A percentile compares a stretch with the other conserved stretches of the same genome.
Conservation (phyloP, 2,329 filamentous ascomycete species). For the Hirsutella minnesotensis region DNA sequence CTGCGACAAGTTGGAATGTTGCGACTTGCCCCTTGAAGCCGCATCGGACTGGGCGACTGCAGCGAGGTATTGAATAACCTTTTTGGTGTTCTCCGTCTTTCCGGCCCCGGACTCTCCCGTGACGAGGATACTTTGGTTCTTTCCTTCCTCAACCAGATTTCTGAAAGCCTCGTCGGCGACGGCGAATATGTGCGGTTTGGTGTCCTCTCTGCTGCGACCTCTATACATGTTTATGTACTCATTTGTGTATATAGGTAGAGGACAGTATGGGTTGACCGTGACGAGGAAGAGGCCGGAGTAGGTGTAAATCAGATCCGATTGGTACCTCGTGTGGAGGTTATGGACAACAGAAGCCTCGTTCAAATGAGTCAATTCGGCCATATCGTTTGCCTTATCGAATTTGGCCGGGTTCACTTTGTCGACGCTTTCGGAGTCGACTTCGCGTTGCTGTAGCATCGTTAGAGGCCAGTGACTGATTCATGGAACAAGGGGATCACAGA, state of each 20-base stretch:
- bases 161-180: constrained; percentile 96
- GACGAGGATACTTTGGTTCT: constrained; percentile 95
- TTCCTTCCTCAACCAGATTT: constrained; percentile 86
- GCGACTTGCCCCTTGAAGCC: constrained; percentile 45
- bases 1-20: constrained; percentile 78
- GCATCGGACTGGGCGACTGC: constrained; percentile 82
- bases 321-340: constrained; percentile 90
- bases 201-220: constrained; percentile 81
- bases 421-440: constrained; percentile 74
- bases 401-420: constrained; percentile 99
- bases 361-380: constrained; percentile 95
- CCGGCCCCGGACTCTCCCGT: constrained; percentile 96
- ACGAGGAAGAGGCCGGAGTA: constrained; percentile 96
- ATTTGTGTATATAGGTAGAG: constrained; percentile 86
- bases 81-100: constrained; percentile 98
- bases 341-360: constrained; percentile 98
- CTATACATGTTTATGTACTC: constrained; percentile 99
- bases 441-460: constrained; percentile 54
- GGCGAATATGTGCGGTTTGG: constrained; percentile 92
- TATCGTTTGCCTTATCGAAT: constrained; percentile 98
- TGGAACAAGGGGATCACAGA: constrained; percentile 38
- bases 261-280: constrained; percentile 92
- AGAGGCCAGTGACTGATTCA: no score
- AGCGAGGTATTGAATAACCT: constrained; percentile 96
- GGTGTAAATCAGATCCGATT: constrained; percentile 93